Conservation (phyloP, 495 filamentous ascomycete species). For the Endocarpon pusillum region DNA sequence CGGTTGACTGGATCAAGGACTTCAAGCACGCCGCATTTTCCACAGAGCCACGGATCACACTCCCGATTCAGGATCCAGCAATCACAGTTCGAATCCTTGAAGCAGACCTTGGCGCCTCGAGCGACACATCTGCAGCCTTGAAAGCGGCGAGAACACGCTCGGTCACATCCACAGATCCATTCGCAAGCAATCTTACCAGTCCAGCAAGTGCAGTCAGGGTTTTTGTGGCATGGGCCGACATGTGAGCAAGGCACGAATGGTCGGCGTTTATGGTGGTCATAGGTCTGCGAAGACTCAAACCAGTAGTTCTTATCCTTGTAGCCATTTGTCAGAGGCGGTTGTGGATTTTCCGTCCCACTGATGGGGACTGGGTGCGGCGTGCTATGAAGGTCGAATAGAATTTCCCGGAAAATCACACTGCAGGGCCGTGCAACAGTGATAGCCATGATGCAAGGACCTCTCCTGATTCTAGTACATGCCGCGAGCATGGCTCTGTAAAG, state of each 20-base stretch:
- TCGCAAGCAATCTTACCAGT: background rate
- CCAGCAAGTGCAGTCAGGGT: constrained; percentile 1
- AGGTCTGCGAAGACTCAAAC: background rate
- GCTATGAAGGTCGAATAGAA: constrained; percentile 1
- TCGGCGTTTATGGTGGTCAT: background rate
- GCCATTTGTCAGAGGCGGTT: too few relatives aligned
- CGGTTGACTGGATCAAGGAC: constrained; percentile 1
- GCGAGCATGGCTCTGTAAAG: background rate
- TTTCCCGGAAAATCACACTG: background rate
- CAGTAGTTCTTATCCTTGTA: background rate
- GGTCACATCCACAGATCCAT: background rate
- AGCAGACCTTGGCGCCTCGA: background rate
- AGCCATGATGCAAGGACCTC: background rate
- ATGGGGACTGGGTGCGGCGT: background rate
- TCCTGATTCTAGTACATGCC: background rate
- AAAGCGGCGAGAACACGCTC: background rate
- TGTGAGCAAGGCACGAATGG: constrained; percentile 1
- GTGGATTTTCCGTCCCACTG: too few relatives aligned
- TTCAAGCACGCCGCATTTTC: background rate
- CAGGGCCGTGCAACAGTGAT: background rate
- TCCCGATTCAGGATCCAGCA: background rate
- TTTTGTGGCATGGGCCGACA: background rate
- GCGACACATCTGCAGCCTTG: constrained; percentile 1
- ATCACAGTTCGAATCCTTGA: background rate
- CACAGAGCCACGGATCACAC: constrained; percentile 1